Percentiles rank a stretch among this genome's conserved stretches.
These are phyloP conservation scores for Huiozyma sinensis DNA, from an alignment of 805 yeast genomes.

Conservation along the genomic window DNA sequence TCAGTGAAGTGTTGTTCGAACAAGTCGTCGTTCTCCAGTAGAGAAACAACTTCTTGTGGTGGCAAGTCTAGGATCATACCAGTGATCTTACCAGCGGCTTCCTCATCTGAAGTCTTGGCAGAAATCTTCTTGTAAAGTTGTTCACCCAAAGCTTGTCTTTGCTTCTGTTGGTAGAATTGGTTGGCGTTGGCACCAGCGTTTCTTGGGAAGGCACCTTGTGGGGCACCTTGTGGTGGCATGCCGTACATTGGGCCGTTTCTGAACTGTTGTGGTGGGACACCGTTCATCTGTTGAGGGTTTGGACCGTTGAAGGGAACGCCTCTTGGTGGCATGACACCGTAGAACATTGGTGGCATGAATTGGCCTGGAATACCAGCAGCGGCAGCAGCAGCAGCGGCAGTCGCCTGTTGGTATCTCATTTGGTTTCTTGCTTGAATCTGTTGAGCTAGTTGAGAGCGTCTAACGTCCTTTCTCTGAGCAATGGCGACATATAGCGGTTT, in stretches of 20 bases:
- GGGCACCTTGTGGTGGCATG: conserved; percentile 66
- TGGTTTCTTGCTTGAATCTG: conserved; percentile 97
- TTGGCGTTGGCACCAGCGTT: conserved; percentile 21
- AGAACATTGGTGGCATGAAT: conserved; percentile 32
- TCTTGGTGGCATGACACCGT: conserved; percentile 63
- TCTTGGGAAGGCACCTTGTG: conserved; percentile 43
- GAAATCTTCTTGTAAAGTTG: conserved; percentile 89
- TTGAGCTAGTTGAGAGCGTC: conserved; percentile 94
- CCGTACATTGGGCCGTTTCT: conserved; percentile 76
- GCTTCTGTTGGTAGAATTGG: conserved; percentile 70
- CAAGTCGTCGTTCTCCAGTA: conserved; percentile 81
- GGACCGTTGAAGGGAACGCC: conserved; percentile 73
- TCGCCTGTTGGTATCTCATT: conserved; percentile 96
- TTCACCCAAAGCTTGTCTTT: conserved; percentile 97
- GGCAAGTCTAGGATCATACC: conserved; percentile 98
- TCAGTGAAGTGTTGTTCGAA: conserved; percentile 88
- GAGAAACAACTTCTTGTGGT: conserved; percentile 76
- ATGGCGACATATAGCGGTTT: conserved; percentile 97
- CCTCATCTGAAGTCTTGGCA: conserved; percentile 78
- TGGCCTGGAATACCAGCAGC: conserved; percentile 32
- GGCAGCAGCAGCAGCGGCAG: conserved; percentile 34
- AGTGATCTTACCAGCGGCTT: conserved; percentile 96
- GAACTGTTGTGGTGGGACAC: conserved; percentile 57
- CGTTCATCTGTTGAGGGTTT: conserved; percentile 72
- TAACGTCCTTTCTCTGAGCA: conserved; percentile 97